Conservation (phyloP, 805 yeast species). For the Lipomyces lipofer region DNA sequence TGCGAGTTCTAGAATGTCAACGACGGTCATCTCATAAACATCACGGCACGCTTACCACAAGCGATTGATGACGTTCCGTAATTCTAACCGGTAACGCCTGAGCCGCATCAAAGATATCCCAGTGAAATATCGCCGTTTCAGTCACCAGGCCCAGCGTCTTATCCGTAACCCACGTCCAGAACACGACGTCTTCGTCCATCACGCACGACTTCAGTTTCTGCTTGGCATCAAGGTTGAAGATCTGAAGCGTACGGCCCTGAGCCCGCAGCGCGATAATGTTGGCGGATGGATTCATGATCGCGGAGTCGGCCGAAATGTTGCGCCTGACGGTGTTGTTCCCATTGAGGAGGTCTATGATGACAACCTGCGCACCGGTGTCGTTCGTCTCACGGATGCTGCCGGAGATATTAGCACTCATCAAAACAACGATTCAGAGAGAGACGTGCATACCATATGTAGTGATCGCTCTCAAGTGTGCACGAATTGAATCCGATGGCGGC, state of each 20-base stretch:
- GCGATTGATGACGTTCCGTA: slow-evolving; percentile 78
- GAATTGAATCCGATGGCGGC: slow-evolving; percentile 86
- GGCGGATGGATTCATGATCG: slow-evolving; percentile 91
- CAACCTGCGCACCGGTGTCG: slow-evolving; percentile 70
- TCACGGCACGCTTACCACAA: slow-evolving; percentile 38
- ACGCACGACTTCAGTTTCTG: slow-evolving; percentile 87
- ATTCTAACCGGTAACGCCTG: slow-evolving; percentile 75
- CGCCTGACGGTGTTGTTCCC: slow-evolving; percentile 81
- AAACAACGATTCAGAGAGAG: not conserved
- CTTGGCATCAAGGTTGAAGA: slow-evolving; percentile 83
- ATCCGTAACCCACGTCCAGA: slow-evolving; percentile 90
- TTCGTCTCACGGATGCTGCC: slow-evolving; percentile 45
- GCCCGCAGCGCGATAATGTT: slow-evolving; percentile 92
- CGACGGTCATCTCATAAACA: not conserved
- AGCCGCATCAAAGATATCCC: slow-evolving; percentile 82
- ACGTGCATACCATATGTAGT: slow-evolving; percentile 67
- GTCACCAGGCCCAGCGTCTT: slow-evolving; percentile 81
- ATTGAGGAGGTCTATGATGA: slow-evolving; percentile 81
- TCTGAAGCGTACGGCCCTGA: slow-evolving; percentile 92
- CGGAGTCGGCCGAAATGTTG: slow-evolving; percentile 96
- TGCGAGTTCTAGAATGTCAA: slow-evolving; percentile 60
- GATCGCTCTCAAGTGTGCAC: slow-evolving; percentile 91
- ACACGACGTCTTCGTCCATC: slow-evolving; percentile 83
- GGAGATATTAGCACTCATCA: not conserved
- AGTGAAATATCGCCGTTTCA: slow-evolving; percentile 67